Evolutionary conservation across 179 eudicot genomes (phyloP).

Genomic region (Nepenthes alata): DNA sequence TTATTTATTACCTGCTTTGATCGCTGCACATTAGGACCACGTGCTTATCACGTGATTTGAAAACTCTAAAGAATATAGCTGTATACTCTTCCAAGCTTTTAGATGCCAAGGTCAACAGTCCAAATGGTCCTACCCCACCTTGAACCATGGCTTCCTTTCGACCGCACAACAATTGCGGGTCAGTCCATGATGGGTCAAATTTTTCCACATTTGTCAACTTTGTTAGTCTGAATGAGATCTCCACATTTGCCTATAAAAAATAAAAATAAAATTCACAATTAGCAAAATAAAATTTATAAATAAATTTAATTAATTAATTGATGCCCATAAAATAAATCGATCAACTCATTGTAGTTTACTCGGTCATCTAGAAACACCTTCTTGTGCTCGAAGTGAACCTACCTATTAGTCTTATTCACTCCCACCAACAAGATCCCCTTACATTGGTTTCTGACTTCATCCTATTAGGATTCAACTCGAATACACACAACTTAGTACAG

Average conservation of each 20-base stretch:
- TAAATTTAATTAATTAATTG: too few species aligned
- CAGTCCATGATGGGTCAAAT: slow-evolving; percentile 30
- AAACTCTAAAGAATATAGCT: slow-evolving; percentile 36
- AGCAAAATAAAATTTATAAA: too few species aligned
- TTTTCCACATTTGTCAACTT: slow-evolving; percentile 33
- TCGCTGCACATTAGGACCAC: slow-evolving; percentile 44
- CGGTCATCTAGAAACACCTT: too few species aligned
- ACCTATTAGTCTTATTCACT: too few species aligned
- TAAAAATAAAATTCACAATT: too few species aligned
- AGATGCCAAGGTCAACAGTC: slow-evolving; percentile 35
- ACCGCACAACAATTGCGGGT: slow-evolving; percentile 27
- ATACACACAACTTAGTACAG: too few species aligned
- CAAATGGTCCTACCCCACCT: slow-evolving; percentile 50
- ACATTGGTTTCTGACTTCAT: too few species aligned
- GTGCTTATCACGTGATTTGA: slow-evolving; percentile 21
- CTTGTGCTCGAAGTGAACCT: too few species aligned
- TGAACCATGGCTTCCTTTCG: slow-evolving; percentile 19
- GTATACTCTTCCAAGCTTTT: slow-evolving; percentile 32
- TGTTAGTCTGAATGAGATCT: slow-evolving; percentile 25
- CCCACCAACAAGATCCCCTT: too few species aligned
- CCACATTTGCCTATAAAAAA: slow-evolving; percentile 35
- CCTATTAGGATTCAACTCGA: too few species aligned
- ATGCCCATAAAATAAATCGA: too few species aligned
- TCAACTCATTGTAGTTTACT: too few species aligned
- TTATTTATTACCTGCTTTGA: slow-evolving; percentile 22